Evolutionary conservation across 1,284 basidiomycete genomes (phyloP).

Genomic region (Trametes pubescens): DNA sequence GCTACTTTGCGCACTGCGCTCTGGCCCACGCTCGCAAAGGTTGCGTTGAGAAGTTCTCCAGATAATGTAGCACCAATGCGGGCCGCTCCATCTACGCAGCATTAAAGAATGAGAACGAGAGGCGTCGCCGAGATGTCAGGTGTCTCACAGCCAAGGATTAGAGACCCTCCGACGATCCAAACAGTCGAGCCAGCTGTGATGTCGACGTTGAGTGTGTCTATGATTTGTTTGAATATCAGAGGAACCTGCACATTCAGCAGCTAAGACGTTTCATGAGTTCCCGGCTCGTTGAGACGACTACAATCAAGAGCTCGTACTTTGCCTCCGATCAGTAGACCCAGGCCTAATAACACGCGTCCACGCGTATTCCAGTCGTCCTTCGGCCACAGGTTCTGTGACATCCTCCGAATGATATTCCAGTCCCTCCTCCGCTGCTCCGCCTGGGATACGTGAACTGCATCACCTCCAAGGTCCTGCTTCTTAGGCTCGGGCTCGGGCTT

Average conservation of each 20-base stretch:
- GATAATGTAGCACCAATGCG: constrained; percentile 91
- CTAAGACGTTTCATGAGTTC: constrained; percentile 23
- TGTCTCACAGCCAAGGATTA: constrained; percentile 89
- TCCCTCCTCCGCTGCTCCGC: constrained; percentile 70
- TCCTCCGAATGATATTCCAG: constrained; percentile 70
- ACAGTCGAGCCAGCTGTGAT: constrained; percentile 83
- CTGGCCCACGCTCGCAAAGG: constrained; percentile 97
- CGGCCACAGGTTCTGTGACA: constrained; percentile 79
- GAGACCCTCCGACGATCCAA: constrained; percentile 90
- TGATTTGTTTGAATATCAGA: constrained; percentile 91
- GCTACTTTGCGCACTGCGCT: constrained; percentile 94
- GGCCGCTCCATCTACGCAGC: constrained; percentile 82
- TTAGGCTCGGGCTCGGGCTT: constrained; percentile 1
- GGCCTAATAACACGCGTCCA: constrained; percentile 84
- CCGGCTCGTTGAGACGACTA: not conserved
- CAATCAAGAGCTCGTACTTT: constrained; percentile 65
- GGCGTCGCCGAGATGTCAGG: not conserved
- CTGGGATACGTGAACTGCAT: constrained; percentile 35
- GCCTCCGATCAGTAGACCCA: constrained; percentile 83
- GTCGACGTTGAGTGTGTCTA: constrained; percentile 90
- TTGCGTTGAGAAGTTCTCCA: constrained; percentile 92
- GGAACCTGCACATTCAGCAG: constrained; percentile 98
- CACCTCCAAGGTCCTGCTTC: constrained; percentile 26
- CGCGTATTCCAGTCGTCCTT: constrained; percentile 78
- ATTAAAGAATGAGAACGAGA: not conserved